These are phyloP conservation scores for Fusarium sp. DNA, from an alignment of 2,329 filamentous ascomycete species.

Conservation along the genomic window DNA sequence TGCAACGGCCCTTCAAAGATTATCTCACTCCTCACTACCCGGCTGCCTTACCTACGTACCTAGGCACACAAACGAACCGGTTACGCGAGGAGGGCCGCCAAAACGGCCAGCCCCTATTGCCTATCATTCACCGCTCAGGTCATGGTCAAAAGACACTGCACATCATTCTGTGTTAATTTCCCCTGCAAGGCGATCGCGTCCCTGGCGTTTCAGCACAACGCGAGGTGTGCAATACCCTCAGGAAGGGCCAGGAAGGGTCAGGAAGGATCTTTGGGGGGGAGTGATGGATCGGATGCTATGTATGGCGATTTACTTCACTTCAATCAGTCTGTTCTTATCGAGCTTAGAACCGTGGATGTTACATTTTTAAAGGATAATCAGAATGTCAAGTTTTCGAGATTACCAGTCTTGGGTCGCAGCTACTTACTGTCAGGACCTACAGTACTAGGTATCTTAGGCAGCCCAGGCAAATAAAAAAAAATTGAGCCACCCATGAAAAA, in stretches of 20 bases:
- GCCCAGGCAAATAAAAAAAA: not conserved
- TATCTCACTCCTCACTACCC: no score
- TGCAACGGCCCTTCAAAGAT: no score
- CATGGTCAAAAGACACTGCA: not conserved
- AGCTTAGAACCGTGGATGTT: not conserved
- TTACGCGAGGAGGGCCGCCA: not conserved
- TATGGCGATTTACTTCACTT: not conserved
- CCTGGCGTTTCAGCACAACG: not conserved
- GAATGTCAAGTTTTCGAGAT: not conserved
- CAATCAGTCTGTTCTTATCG: not conserved
- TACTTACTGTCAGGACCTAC: no score
- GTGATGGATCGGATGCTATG: not conserved
- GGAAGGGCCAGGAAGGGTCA: no score
- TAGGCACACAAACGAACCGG: no score
- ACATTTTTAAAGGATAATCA: not conserved
- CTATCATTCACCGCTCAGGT: not conserved
- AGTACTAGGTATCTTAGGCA: not conserved
- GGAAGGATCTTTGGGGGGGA: not conserved
- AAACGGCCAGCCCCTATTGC: not conserved
- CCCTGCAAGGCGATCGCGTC: not conserved
- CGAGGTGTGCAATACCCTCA: no score
- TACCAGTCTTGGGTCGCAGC: no score
- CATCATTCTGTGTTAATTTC: not conserved
- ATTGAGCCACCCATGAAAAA: not conserved
- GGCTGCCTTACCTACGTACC: no score